Conservation (phyloP, 495 filamentous ascomycete genomes). For the Stereocaulon alpinum region DNA sequence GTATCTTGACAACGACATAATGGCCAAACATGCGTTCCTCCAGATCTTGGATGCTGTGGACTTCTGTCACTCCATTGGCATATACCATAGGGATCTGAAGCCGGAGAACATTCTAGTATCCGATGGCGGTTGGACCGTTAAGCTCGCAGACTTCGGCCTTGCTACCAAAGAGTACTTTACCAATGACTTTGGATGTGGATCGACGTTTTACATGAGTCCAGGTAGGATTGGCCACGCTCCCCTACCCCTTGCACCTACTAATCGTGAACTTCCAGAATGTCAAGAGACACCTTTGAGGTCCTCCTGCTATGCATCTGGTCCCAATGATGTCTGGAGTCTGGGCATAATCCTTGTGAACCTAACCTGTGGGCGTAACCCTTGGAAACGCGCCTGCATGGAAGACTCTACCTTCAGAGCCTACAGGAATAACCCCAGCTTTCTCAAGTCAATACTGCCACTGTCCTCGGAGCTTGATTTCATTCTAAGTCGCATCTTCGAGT, state of each 20-base stretch:
- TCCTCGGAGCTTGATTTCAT: conserved; percentile 85
- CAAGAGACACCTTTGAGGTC: conserved; percentile 73
- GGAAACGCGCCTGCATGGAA: conserved; percentile 87
- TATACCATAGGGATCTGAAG: conserved; percentile 97
- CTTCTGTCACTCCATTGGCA: conserved; percentile 83
- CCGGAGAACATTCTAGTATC: conserved; percentile 96
- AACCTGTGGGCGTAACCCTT: conserved; percentile 95
- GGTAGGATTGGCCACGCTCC: conserved; percentile 46
- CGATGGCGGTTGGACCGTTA: conserved; percentile 76
- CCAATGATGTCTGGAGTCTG: conserved; percentile 96
- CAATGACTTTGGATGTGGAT: conserved; percentile 94
- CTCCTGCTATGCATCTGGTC: conserved; percentile 77
- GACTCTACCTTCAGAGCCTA: conserved; percentile 95
- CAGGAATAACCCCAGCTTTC: conserved; percentile 72
- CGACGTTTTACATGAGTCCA: conserved; percentile 99
- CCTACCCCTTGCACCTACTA: conserved; percentile 1
- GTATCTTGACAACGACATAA: conserved; percentile 84
- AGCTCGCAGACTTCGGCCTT: conserved; percentile 94
- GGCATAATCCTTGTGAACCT: conserved; percentile 97
- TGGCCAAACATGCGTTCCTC: conserved; percentile 81
- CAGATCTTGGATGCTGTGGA: conserved; percentile 97
- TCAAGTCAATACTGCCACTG: conserved; percentile 86
- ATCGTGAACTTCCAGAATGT: conserved; percentile 56
- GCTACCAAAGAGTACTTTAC: conserved; percentile 75
- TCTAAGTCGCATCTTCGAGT: conserved; percentile 79